phyloP scores from a whole-genome alignment of 2,329 filamentous ascomycete species.

The Aspergillus intermedius region DNA sequence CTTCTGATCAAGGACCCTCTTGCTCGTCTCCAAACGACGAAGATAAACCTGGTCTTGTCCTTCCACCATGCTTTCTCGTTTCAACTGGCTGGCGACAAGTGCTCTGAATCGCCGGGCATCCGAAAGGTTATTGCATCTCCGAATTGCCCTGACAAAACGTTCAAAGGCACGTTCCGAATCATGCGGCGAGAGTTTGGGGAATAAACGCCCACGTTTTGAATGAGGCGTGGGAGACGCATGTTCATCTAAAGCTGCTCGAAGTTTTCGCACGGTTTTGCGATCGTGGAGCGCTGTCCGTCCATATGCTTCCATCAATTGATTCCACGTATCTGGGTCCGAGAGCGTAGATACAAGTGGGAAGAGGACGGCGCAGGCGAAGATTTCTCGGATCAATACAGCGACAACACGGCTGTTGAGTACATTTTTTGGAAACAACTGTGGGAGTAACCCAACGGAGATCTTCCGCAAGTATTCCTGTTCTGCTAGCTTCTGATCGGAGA shows the following conservation, averaged over 20 bases:
- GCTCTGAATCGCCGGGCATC: constrained; percentile 89
- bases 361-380: constrained; percentile 87
- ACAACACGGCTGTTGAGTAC: constrained; percentile 77
- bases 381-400: constrained; percentile 73
- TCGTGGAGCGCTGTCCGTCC: constrained; percentile 85
- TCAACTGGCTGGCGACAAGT: constrained; percentile 85
- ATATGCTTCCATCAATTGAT: constrained; percentile 87
- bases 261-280: constrained; percentile 84
- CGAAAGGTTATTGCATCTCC: constrained; percentile 82
- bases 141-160: constrained; percentile 81
- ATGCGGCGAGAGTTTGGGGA: constrained; percentile 70
- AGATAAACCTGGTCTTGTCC: constrained; percentile 80
- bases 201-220: constrained; percentile 56
- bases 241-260: constrained; percentile 86
- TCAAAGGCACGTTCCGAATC: constrained; percentile 93
- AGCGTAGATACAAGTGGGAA: constrained; percentile 73
- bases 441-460: constrained; percentile 65
- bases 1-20: constrained; percentile 79
- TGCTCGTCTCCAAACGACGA: constrained; percentile 83
- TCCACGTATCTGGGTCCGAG: constrained; percentile 93
- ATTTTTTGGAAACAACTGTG: constrained; percentile 64
- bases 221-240: constrained; percentile 79
- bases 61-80: constrained; percentile 71
- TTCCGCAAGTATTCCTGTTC: constrained; percentile 85
- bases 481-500: constrained; percentile 73